phyloP scores from a whole-genome alignment of 2,329 filamentous ascomycete species.

The Curvularia sp. region DNA sequence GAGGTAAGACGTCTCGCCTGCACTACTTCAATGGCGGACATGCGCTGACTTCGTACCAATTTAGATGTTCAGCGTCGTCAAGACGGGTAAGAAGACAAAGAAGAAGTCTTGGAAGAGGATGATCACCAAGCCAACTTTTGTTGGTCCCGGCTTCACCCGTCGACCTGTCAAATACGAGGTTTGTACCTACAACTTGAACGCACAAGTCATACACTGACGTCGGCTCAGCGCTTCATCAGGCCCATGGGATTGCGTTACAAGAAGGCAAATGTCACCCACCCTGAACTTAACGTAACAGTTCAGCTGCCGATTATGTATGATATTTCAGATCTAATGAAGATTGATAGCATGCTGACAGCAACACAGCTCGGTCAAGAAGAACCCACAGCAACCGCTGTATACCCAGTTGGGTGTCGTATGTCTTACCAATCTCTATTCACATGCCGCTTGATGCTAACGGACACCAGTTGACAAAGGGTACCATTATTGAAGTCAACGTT shows the following conservation, averaged over 20 bases:
- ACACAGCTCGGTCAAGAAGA: constrained; percentile 71
- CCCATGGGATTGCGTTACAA: constrained; percentile 77
- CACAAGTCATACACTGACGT: background rate
- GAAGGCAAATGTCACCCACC: constrained; percentile 76
- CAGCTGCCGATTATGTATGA: constrained; percentile 67
- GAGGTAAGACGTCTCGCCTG: constrained; percentile 55
- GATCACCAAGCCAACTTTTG: constrained; percentile 86
- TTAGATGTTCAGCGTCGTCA: constrained; percentile 89
- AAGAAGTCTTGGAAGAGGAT: constrained; percentile 82
- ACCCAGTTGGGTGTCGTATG: constrained; percentile 80
- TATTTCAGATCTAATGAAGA: background rate
- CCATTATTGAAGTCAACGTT: constrained; percentile 87
- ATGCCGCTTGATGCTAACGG: background rate
- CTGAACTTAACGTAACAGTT: constrained; percentile 84
- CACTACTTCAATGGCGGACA: background rate
- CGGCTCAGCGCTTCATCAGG: constrained; percentile 40
- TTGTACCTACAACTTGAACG: background rate
- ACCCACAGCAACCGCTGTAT: constrained; percentile 86
- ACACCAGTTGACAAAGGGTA: constrained; percentile 53
- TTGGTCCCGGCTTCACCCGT: constrained; percentile 87
- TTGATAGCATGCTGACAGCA: constrained; percentile 6
- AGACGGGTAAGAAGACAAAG: constrained; percentile 83
- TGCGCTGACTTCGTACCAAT: background rate
- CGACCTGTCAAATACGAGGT: constrained; percentile 76
- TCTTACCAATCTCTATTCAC: background rate